These are phyloP conservation scores for Solanum pimpinellifolium DNA, from an alignment of 257 asterid species.

Conservation along the genomic window DNA sequence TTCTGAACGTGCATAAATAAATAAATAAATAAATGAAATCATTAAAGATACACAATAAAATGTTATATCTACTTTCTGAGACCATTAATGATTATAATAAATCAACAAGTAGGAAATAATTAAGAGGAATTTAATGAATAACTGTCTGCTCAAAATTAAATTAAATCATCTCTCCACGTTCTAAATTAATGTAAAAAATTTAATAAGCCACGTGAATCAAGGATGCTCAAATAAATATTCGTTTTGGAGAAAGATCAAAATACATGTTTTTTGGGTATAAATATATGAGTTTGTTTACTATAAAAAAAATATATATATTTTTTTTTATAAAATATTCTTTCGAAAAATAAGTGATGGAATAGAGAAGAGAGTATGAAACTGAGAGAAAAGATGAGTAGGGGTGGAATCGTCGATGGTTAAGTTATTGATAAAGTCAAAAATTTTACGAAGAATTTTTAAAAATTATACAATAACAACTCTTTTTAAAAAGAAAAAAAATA, in stretches of 20 bases:
- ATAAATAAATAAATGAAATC: background rate
- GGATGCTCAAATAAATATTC: background rate
- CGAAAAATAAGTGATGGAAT: background rate
- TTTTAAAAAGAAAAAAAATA: no score
- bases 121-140: background rate
- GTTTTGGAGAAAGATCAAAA: no score
- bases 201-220: background rate
- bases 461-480: no score
- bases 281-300: no score
- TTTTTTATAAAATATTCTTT: no score
- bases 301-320: no score
- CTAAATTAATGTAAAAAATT: background rate
- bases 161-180: background rate
- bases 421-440: no score
- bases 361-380: no score
- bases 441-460: no score
- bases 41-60: background rate
- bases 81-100: background rate
- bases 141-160: background rate
- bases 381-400: background rate
- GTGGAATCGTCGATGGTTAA: background rate
- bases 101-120: background rate
- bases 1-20: background rate
- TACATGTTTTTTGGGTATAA: background rate
- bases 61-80: background rate